Percentiles rank a stretch among this genome's conserved stretches.
These are phyloP conservation scores for Cryptococcus sp. DNA, from an alignment of 1,284 basidiomycete genomes.

Conservation along the genomic window DNA sequence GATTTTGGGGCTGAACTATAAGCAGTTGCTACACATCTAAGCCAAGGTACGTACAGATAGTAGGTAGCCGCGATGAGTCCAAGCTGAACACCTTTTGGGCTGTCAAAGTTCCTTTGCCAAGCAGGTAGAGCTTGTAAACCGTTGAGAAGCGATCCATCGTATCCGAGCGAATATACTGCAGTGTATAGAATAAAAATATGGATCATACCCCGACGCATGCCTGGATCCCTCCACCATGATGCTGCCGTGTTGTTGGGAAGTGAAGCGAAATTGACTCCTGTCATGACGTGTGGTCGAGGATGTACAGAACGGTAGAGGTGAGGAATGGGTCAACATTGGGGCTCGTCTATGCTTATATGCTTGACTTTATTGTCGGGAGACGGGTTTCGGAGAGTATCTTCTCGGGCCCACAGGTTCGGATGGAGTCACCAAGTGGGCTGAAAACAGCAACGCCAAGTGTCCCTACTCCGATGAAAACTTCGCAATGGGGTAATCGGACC, in stretches of 20 bases:
- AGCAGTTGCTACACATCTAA: too few species aligned
- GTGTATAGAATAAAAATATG: constrained; percentile 19
- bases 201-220: constrained; percentile 23
- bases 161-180: constrained; percentile 24
- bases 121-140: constrained; percentile 26
- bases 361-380: too few species aligned
- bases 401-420: too few species aligned
- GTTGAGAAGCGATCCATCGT: constrained; percentile 25
- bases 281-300: too few species aligned
- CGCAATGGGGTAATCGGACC: too few species aligned
- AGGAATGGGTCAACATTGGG: too few species aligned
- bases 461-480: too few species aligned
- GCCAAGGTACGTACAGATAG: constrained; percentile 3
- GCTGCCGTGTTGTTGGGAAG: constrained; percentile 21
- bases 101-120: constrained; percentile 13
- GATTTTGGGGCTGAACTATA: constrained; percentile 10
- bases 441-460: too few species aligned
- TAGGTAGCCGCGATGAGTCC: constrained; percentile 17
- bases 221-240: constrained; percentile 29
- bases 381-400: too few species aligned
- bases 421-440: too few species aligned
- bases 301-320: too few species aligned
- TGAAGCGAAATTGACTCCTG: neutral
- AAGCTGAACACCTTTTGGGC: constrained; percentile 12
- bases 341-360: too few species aligned